Percentiles rank a stretch among this genome's conserved stretches.
Conservation (phyloP, 352 stramenopile genomes). For the Globisporangium rhizosaccharum region DNA sequence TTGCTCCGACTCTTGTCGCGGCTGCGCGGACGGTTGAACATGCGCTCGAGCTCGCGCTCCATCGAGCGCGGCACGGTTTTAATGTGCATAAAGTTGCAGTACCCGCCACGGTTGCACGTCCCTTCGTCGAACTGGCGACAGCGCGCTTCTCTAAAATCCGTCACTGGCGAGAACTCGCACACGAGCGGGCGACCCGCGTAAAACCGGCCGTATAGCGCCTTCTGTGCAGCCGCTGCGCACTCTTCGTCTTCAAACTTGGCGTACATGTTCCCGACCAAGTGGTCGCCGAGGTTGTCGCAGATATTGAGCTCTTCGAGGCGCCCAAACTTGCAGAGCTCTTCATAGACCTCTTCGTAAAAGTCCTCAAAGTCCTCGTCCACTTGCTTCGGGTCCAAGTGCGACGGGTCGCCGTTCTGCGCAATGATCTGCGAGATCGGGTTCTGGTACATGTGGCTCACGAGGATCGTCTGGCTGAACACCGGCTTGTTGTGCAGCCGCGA, state of each 20-base stretch:
- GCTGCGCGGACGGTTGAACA: constrained; percentile 65
- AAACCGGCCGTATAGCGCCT: constrained; percentile 95
- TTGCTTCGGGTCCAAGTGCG: constrained; percentile 81
- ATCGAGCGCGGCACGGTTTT: constrained; percentile 85
- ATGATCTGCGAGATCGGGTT: constrained; percentile 92
- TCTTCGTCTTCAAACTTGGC: constrained; percentile 99
- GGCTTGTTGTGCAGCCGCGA: constrained; percentile 98
- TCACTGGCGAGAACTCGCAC: constrained; percentile 98
- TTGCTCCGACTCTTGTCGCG: constrained; percentile 39
- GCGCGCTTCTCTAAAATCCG: constrained; percentile 96
- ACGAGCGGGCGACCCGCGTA: constrained; percentile 95
- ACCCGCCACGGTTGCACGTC: constrained; percentile 94
- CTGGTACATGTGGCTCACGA: constrained; percentile 98
- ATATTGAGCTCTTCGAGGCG: constrained; percentile 98
- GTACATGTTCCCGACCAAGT: constrained; percentile 99
- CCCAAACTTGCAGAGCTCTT: constrained; percentile 98
- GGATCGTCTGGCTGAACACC: constrained; percentile 97
- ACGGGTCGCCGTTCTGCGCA: constrained; percentile 81
- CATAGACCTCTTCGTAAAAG: constrained; percentile 96
- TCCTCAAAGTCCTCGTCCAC: constrained; percentile 97
- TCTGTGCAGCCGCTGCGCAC: constrained; percentile 94
- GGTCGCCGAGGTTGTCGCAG: constrained; percentile 99
- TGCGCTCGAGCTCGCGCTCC: constrained; percentile 77
- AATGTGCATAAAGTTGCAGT: constrained; percentile 99
- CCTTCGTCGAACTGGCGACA: constrained; percentile 99